Percentiles rank a stretch among this genome's conserved stretches.
phyloP scores from a whole-genome alignment of 768 basidiomycete species.

The Hypholoma fasciculare region DNA sequence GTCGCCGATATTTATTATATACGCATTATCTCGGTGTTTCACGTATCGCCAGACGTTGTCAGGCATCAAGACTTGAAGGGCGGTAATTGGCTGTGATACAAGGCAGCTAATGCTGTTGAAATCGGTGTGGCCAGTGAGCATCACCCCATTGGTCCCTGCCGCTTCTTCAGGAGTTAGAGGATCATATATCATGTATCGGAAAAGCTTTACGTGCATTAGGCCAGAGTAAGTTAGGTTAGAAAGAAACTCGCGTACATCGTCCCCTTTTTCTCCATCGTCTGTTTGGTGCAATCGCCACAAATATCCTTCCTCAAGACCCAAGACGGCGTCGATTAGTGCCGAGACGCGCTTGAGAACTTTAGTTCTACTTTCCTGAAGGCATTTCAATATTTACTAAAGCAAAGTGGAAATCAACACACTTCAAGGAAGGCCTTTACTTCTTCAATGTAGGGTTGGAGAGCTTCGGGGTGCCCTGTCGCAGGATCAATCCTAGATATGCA shows the following conservation, averaged over 20 bases:
- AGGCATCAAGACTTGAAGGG: slow-evolving; percentile 34
- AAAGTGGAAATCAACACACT: neutral
- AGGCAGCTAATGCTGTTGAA: slow-evolving; percentile 33
- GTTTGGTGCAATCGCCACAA: slow-evolving; percentile 31
- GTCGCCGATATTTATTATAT: slow-evolving; percentile 36
- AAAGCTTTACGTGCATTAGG: slow-evolving; percentile 14
- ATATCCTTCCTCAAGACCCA: slow-evolving; percentile 31
- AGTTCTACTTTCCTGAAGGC: slow-evolving; percentile 22
- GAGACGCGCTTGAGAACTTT: slow-evolving; percentile 30
- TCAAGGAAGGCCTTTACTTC: slow-evolving; percentile 31
- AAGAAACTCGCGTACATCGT: slow-evolving; percentile 22
- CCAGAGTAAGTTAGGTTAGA: neutral
- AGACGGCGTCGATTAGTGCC: slow-evolving; percentile 28
- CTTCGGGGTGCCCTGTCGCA: slow-evolving; percentile 25
- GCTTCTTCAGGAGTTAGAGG: slow-evolving; percentile 29
- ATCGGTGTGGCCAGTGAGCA: slow-evolving; percentile 36
- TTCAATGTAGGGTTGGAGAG: slow-evolving; percentile 27
- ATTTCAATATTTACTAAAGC: neutral
- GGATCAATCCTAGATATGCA: slow-evolving; percentile 27
- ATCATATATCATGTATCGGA: slow-evolving; percentile 37
- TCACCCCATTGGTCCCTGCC: slow-evolving; percentile 31
- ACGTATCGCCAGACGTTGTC: slow-evolving; percentile 37
- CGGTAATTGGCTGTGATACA: slow-evolving; percentile 33
- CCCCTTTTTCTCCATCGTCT: slow-evolving; percentile 23
- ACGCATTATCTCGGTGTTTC: slow-evolving; percentile 29